These are phyloP conservation scores for Ophiostoma triangulosporum DNA, from an alignment of 2,329 filamentous ascomycete species.

Conservation along the genomic window DNA sequence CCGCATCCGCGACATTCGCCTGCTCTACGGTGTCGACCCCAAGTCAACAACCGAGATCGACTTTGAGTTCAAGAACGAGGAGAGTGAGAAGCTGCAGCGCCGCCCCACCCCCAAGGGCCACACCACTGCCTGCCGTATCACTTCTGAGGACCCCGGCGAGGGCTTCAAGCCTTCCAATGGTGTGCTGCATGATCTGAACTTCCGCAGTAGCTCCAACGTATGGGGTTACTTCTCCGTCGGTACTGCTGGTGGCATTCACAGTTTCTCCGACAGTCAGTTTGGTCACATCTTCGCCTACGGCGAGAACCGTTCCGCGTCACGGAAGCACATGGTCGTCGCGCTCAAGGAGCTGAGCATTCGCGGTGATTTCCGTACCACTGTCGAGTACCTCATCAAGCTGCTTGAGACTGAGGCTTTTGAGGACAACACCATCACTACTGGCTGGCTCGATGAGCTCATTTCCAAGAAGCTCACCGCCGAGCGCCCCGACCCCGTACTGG, in stretches of 20 bases:
- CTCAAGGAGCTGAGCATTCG: conserved; percentile 98
- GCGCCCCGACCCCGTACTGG: conserved; percentile 82
- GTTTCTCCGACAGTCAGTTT: conserved; percentile 97
- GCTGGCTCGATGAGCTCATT: conserved; percentile 97
- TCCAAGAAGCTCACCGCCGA: conserved; percentile 95
- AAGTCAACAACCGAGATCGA: conserved; percentile 79
- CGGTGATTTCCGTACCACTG: conserved; percentile 96
- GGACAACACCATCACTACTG: conserved; percentile 97
- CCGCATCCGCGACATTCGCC: conserved; percentile 87
- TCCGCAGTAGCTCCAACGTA: conserved; percentile 95
- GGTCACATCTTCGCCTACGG: conserved; percentile 99
- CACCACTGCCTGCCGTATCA: conserved; percentile 97
- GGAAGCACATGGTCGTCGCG: conserved; percentile 98
- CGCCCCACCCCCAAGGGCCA: conserved; percentile 89
- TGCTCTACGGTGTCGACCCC: conserved; percentile 91
- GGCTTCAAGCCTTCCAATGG: conserved; percentile 99
- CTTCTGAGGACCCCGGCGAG: conserved; percentile 95
- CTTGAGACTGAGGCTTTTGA: conserved; percentile 97
- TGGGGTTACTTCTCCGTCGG: conserved; percentile 99
- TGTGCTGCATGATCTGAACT: conserved; percentile 98
- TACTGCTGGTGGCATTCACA: conserved; percentile 93
- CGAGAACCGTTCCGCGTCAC: conserved; percentile 87
- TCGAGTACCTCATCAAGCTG: conserved; percentile 97
- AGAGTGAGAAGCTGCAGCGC: conserved; percentile 72
- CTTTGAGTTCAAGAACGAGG: conserved; percentile 85